Evolutionary conservation across 495 filamentous ascomycete species (phyloP), one percentile per base, ranked within the genome.

Genomic region (Cairneyella variabilis): DNA sequence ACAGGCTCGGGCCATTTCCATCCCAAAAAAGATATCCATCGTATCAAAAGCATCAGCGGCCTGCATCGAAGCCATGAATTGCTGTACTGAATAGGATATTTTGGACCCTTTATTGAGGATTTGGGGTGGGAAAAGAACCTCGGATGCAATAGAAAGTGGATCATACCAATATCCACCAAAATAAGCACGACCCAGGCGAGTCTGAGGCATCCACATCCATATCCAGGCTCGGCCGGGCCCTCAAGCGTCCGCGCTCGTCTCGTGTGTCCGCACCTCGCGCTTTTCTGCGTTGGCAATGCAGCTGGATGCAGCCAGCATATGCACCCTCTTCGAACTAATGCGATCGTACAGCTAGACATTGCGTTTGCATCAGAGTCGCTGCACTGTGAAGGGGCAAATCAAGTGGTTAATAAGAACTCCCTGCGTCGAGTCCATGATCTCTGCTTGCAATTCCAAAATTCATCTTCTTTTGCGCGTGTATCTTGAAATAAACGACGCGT

Each of bases 221-320:
- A n/a, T n/a, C n/a, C n/a, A n/a, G n/a, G n/a, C n/a, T n/a, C n/a
- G n/a, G n/a, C n/a, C n/a, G n/a, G n/a, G n/a, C n/a, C n/a, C n/a
- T n/a, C n/a, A n/a, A n/a, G n/a, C n/a, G n/a, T n/a, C n/a, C n/a
- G n/a, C n/a, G n/a, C n/a, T n/a, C n/a, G n/a, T n/a, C n/a, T n/a
- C n/a, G n/a, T n/a, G n/a, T n/a, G n/a, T n/a, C n/a, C n/a, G 40
- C 48, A 43, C 48, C 27, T 42, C 53, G 37, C 53, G 21, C 39
- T 36, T 16, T 14, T 14, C 45, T 51, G 53, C 49, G 49, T 50
- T 56, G 60, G n/a, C n/a, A n/a, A n/a, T n/a, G n/a, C n/a, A n/a
- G n/a, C n/a, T n/a, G n/a, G n/a, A n/a, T n/a, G n/a, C 39, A 55
- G 53, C 59, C 55, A 57, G 53, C 38, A 56, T 53, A 56, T 63